Conservation (phyloP, 1,284 basidiomycete genomes). For the Pascua sp. region DNA sequence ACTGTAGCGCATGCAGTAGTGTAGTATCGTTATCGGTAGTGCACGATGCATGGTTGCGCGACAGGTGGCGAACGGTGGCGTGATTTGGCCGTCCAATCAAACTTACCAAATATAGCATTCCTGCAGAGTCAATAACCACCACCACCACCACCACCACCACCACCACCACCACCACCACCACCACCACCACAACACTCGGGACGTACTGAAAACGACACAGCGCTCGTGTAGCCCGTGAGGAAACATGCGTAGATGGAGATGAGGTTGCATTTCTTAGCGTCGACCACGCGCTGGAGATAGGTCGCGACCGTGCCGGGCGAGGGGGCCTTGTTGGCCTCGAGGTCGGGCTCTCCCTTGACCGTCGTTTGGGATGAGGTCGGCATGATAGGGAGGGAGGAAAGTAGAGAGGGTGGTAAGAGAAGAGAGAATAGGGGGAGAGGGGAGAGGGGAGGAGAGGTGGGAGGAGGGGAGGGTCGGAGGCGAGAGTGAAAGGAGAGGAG, state of each 20-base stretch:
- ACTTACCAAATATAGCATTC: constrained; percentile 8
- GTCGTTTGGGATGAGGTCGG: too few relatives aligned
- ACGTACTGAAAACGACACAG: constrained; percentile 63
- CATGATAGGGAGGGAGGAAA: too few relatives aligned
- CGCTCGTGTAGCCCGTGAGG: constrained; percentile 77
- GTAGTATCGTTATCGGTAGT: not conserved
- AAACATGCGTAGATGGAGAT: constrained; percentile 74
- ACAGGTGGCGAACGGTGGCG: not conserved
- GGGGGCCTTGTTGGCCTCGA: too few relatives aligned
- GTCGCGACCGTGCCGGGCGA: too few relatives aligned
- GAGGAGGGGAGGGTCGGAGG: too few relatives aligned
- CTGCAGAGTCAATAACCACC: not conserved
- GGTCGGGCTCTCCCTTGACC: too few relatives aligned
- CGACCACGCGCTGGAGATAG: constrained; percentile 44
- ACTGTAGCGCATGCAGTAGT: too few relatives aligned
- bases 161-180: not conserved
- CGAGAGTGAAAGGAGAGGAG: too few relatives aligned
- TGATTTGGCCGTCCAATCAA: too few relatives aligned
- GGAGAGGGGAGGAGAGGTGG: too few relatives aligned
- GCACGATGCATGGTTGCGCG: not conserved
- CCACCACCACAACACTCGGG: not conserved
- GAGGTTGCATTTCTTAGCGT: constrained; percentile 58
- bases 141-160: not conserved
- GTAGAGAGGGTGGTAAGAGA: too few relatives aligned
- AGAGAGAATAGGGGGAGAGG: too few relatives aligned